Evolutionary conservation across 2,329 filamentous ascomycete species (phyloP).

Genomic region (Penicillium sclerotiorum): DNA sequence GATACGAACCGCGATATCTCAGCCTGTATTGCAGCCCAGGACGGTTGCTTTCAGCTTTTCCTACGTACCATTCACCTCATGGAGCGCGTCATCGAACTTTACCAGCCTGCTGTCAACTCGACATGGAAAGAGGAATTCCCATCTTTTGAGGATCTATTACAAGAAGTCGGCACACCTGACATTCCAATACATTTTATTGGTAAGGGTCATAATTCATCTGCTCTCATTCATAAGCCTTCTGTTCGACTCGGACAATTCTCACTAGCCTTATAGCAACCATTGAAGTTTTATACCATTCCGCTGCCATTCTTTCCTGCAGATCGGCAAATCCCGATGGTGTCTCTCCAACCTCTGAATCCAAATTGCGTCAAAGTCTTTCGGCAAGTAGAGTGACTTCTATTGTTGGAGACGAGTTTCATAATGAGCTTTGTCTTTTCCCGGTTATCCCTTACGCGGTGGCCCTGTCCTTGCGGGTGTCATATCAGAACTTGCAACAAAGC

Average conservation of each 20-base stretch:
- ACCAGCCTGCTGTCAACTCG: not conserved
- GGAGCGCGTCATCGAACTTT: slow-evolving; percentile 1
- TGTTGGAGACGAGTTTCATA: slow-evolving; percentile 5
- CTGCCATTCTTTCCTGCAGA: not conserved
- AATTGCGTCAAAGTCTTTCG: slow-evolving; percentile 3
- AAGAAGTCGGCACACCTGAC: not conserved
- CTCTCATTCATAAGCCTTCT: not conserved
- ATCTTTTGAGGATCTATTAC: slow-evolving; percentile 1
- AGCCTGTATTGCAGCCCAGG: not conserved
- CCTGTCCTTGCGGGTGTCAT: not conserved
- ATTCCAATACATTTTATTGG: not conserved
- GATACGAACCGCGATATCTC: not conserved
- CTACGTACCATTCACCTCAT: not conserved
- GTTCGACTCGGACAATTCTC: not conserved
- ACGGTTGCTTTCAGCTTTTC: slow-evolving; percentile 2
- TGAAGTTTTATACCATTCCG: slow-evolving; percentile 2
- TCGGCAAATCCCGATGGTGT: not conserved
- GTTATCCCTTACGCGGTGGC: slow-evolving; percentile 1
- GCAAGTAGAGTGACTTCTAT: slow-evolving; percentile 4
- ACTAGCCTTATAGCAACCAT: not conserved
- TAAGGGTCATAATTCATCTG: not conserved
- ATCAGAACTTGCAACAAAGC: slow-evolving; percentile 3
- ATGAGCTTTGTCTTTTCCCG: not conserved
- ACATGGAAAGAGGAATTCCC: slow-evolving; percentile 1
- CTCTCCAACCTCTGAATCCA: slow-evolving; percentile 1